phyloP scores from a whole-genome alignment of 768 basidiomycete species.

The Tylopilus balloui region DNA sequence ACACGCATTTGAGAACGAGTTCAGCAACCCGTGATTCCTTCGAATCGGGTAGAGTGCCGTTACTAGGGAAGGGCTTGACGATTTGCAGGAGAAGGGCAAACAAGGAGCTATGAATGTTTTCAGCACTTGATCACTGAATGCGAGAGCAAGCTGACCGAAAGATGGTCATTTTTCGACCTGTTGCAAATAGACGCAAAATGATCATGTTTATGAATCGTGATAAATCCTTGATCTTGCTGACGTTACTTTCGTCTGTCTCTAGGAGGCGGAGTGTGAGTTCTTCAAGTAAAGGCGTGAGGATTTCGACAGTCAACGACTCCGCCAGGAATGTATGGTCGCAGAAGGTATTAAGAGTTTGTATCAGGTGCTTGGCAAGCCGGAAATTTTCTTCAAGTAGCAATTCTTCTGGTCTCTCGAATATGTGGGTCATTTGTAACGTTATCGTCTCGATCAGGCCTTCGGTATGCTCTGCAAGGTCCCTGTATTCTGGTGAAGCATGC shows the following conservation, averaged over 20 bases:
- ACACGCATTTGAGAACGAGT: constrained; percentile 91
- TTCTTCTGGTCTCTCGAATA: constrained; percentile 80
- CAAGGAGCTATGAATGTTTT: constrained; percentile 38
- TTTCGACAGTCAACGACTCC: constrained; percentile 80
- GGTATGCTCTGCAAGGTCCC: constrained; percentile 72
- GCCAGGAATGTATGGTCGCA: constrained; percentile 88
- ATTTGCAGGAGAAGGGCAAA: constrained; percentile 81
- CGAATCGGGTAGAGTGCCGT: constrained; percentile 66
- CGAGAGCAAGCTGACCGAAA: constrained; percentile 60
- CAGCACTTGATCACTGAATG: background rate
- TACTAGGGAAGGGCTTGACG: constrained; percentile 76
- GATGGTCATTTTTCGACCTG: constrained; percentile 83
- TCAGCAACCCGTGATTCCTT: constrained; percentile 88
- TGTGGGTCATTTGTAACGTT: constrained; percentile 85
- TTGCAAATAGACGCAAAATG: constrained; percentile 87
- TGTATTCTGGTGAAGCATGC: constrained; percentile 63
- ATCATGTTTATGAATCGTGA: constrained; percentile 99
- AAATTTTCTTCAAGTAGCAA: constrained; percentile 76
- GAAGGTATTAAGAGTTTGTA: constrained; percentile 92
- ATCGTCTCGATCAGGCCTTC: constrained; percentile 88
- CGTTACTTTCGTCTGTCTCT: constrained; percentile 85
- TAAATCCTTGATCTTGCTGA: constrained; percentile 85
- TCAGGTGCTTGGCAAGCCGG: constrained; percentile 93
- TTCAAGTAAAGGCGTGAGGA: constrained; percentile 81
- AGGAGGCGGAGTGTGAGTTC: constrained; percentile 88